Conservation (phyloP, 371 early-diverging fungal species). For the Coemansia sp. region DNA sequence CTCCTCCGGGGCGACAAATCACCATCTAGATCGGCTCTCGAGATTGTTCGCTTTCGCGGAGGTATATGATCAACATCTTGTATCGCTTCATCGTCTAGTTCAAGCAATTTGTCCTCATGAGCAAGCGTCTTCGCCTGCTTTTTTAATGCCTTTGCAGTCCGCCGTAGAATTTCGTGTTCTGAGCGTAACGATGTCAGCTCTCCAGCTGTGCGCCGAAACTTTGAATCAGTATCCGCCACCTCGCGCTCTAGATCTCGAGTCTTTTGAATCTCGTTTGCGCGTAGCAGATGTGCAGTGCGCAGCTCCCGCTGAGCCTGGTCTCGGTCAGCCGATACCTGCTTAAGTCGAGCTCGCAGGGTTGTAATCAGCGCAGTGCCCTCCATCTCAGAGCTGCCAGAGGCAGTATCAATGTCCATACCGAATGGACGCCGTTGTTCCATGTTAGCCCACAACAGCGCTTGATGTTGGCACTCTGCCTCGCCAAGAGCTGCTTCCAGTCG, state of each 20-base stretch:
- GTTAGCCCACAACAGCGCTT: slow-evolving; percentile 42
- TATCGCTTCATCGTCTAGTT: background rate
- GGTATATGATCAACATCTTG: background rate
- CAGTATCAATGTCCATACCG: background rate
- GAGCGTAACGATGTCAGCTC: slow-evolving; percentile 30
- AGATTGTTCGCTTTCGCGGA: slow-evolving; percentile 31
- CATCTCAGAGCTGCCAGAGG: background rate
- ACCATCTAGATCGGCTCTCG: background rate
- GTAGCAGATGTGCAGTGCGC: slow-evolving; percentile 35
- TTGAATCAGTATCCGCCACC: slow-evolving; percentile 25
- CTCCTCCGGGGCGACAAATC: background rate
- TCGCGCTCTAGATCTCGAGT: slow-evolving; percentile 45
- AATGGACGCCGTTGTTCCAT: slow-evolving; percentile 31
- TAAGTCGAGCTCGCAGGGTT: slow-evolving; percentile 30
- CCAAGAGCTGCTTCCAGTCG: slow-evolving; percentile 46
- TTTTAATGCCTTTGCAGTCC: background rate
- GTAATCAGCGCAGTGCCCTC: slow-evolving; percentile 28
- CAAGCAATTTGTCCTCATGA: background rate
- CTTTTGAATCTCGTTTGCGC: slow-evolving; percentile 41
- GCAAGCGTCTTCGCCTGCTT: background rate
- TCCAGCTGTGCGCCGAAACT: slow-evolving; percentile 18
- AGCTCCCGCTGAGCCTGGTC: slow-evolving; percentile 44
- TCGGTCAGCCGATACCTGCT: slow-evolving; percentile 21
- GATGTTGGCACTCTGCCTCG: slow-evolving; percentile 47
- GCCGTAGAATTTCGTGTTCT: slow-evolving; percentile 24